phyloP scores from a whole-genome alignment of 257 asterid species.

The Petunia secreta region DNA sequence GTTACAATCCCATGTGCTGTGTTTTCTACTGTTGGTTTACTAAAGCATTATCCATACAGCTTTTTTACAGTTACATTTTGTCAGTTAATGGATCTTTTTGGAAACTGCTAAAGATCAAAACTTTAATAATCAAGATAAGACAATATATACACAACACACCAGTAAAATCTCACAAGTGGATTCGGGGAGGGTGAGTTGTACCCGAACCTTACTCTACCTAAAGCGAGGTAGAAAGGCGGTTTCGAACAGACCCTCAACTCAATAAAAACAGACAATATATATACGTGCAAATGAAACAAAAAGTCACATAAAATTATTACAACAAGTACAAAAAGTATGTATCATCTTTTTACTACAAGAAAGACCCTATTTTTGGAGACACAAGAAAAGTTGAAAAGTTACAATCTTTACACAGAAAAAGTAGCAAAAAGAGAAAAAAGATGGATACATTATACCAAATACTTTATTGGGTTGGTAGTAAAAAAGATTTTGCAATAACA shows the following conservation, averaged over 20 bases:
- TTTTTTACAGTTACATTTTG: constrained; percentile 32
- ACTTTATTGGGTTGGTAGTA: constrained; percentile 23
- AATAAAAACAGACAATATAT: too few species aligned
- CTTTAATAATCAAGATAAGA: constrained; percentile 47
- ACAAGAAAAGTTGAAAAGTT: constrained; percentile 45
- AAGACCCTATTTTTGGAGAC: constrained; percentile 26
- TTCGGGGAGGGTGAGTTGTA: too few species aligned
- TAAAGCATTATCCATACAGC: constrained; percentile 35
- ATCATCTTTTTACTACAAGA: constrained; percentile 37
- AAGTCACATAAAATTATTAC: constrained; percentile 39
- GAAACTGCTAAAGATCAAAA: constrained; percentile 43
- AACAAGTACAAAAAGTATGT: constrained; percentile 43
- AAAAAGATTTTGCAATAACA: constrained; percentile 1
- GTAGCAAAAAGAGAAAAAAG: background rate
- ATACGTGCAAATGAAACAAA: background rate
- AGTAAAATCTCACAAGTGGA: too few species aligned
- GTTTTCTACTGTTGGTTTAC: constrained; percentile 37
- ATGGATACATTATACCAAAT: constrained; percentile 20
- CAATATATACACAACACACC: constrained; percentile 20
- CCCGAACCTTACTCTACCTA: too few species aligned
- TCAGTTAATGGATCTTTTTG: constrained; percentile 42
- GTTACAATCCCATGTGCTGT: constrained; percentile 52
- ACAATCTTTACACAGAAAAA: constrained; percentile 40
- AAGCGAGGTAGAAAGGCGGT: too few species aligned
- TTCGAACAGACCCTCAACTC: too few species aligned